Base-by-base conservation (phyloP, 176 grass and related monocot species). In the Bolboschoenus planiculmis region DNA sequence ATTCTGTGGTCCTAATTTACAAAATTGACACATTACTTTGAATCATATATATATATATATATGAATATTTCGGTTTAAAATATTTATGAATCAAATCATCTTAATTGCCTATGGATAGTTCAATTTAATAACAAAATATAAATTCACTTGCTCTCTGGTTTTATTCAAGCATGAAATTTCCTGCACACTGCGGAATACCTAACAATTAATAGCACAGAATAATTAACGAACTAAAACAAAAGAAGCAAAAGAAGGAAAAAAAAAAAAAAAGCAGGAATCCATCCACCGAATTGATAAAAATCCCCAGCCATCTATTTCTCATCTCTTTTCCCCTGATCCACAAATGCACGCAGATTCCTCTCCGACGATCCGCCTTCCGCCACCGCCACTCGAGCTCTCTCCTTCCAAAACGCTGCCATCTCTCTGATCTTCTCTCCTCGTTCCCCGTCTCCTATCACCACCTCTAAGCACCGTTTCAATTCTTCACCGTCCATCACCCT, bases 401-500 rank as follows among this genome's bases (percentile, higher is more conserved):
- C 56, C 84, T 81, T 88, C 73, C 83, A 85, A 29, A 33, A 68
- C 10, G 7, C 55, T 0, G 59, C 40, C 8, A 42, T 85, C 16
- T 56, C 75, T 20, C 81, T 86, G 9, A 88, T 79, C 31, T 48
- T 77, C 3, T 10, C 21, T 2, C 87, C 79, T 63, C 27, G 79
- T 4, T 56, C 37, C 1, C 79, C 75, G 10, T 79, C 56, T 14
- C 51, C 86, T 78, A 89, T 91, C 26, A 88, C 84, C 63, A 68
- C 43, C 85, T 88, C 85, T 2, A 97, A 40, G 42, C 91, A 88
- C 79, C 85, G 88, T 20, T 88, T 86, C 40, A 97, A 43, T 73
- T 93, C 91, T 3, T 18, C 21, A 15, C 85, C 79, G 0, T 18
- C 24, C 2, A 94, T 40, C 48, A 89, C 24, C 7, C 87, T 66